Evolutionary conservation across 805 yeast species (phyloP).

Genomic region (Sugiyamaella lignohabitans): DNA sequence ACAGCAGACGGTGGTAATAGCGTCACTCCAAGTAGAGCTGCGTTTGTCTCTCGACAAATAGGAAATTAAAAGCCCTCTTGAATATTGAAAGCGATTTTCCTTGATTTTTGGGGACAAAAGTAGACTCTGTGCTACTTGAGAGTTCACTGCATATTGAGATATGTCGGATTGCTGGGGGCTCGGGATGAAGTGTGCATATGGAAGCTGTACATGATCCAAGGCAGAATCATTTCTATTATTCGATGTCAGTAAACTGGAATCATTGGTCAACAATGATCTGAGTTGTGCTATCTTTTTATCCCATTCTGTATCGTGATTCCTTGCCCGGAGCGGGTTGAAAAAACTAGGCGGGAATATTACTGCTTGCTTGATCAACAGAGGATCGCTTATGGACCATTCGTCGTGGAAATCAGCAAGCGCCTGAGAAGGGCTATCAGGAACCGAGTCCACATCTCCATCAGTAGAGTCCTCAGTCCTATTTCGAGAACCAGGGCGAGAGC

Average conservation of each 20-base stretch:
- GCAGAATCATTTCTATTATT: background rate
- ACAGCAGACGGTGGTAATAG: background rate
- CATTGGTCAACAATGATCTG: background rate
- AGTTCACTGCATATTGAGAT: background rate
- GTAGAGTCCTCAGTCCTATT: too few relatives aligned
- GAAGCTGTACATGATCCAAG: constrained; percentile 15
- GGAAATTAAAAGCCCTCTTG: background rate
- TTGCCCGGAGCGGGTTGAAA: constrained; percentile 4
- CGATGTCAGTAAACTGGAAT: background rate
- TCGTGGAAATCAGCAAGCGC: too few relatives aligned
- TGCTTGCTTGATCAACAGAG: constrained; percentile 31
- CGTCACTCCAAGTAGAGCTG: background rate
- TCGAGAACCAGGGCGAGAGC: too few relatives aligned
- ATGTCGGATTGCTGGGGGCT: background rate
- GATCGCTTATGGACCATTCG: too few relatives aligned
- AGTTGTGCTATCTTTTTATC: constrained; percentile 19
- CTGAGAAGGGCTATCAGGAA: too few relatives aligned
- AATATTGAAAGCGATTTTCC: background rate
- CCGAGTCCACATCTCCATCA: too few relatives aligned
- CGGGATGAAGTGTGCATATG: background rate
- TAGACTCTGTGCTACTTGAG: background rate
- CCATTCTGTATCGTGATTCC: constrained; percentile 3
- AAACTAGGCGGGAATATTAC: constrained; percentile 26
- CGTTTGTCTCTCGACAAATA: background rate
- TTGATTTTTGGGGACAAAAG: background rate